Evolutionary conservation across 441 rosid genomes (phyloP), one percentile per base, ranked within the genome.

Genomic region (Cnidoscolus chayamansa): DNA sequence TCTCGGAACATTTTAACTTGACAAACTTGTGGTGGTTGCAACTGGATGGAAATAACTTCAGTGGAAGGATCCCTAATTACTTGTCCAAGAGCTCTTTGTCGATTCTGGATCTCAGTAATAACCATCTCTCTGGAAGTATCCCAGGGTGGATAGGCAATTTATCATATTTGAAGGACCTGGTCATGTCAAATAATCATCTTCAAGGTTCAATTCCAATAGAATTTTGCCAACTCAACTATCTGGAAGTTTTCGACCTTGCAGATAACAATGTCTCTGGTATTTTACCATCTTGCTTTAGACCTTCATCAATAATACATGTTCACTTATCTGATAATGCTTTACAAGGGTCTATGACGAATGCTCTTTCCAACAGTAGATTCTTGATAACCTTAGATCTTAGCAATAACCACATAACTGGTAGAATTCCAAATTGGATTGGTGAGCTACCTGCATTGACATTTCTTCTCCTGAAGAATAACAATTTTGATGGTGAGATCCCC

Each of bases 181-280:
- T 7, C 16, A 50, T 79, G 60, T 56, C 76, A 7, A 70, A 53
- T 4, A 81, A 81, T 72, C 20, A 16, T 40, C 20, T 81, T 32
- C 55, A 65, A 30, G 81, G 81, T 6, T n/a, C 77, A 5, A 37
- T 81, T 51, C 77, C 79, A 0, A 5, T 11, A 11, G 68, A 65
- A 19, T 17, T 19, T 20, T 65, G 25, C 20, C 30, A 72, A 2
- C 48, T 48, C 1, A 0, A 4, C 1, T 0, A 0, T 4, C 71
- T 79, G n/a, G 0, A 11, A 10, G 9, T 67, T 55, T 2, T 83
- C 0, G 75, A 78, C 61, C 63, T 78, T 15, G 63, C 82, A 0
- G 7, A 10, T 1, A 80, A 80, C 50, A 31, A 55, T 10, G 8
- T 78, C 1, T 59, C 62, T 15, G 75, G 79, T 2, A 4, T 1